Evolutionary conservation across 2,329 filamentous ascomycete genomes (phyloP), one percentile per base, ranked within the genome.

Genomic region (Rhynchosporium secalis): DNA sequence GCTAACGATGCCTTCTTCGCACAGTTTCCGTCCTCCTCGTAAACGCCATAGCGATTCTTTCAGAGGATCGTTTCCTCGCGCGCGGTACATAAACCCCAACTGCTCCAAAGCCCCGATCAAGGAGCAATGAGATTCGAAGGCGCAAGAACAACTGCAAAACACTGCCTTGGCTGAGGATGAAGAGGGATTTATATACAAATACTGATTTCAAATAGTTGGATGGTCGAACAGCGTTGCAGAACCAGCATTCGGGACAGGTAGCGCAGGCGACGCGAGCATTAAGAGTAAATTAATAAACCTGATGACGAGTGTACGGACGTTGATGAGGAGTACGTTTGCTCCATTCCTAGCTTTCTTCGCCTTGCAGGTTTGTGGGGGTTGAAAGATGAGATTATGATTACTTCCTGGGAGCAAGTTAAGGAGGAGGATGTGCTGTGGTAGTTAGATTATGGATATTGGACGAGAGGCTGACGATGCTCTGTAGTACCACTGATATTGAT

Each of bases 11-110:
- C 6, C 28, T 3, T 33, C 8, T 8, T 3, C 4, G 47, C 36
- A 28, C 72, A 92, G 90, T 94, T 69, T 84, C 86, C 70, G 82
- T 96, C 75, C 91, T 98, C 73, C 85, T 98, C 75, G 87, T 95
- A 78, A 99, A 99, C 78, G 91, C 92, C 69, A 89, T 98, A 74
- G 92, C 93, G 67, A 87, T 97, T 74, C 89, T 98, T 68, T 96
- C 92, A 71, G 93, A 96, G 85, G 92, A 96, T 78, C 89, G 92
- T 66, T 96, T 96, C 77, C 90, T 96, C 69, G 90, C 79, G 62
- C 86, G 91, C 77, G 92, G 78, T 88, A 86, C 69, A 82, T 77
- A 65, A 12, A 7, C 31, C 31, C 9, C 12, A n/a, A 1, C 33
- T 1, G 38, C 28, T 43, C 31, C 13, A 20, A 20, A 20, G 20